Percentiles rank a stretch among this genome's conserved stretches.
phyloP scores from a whole-genome alignment of 2,329 filamentous ascomycete species.

The Metarhizium sp. region DNA sequence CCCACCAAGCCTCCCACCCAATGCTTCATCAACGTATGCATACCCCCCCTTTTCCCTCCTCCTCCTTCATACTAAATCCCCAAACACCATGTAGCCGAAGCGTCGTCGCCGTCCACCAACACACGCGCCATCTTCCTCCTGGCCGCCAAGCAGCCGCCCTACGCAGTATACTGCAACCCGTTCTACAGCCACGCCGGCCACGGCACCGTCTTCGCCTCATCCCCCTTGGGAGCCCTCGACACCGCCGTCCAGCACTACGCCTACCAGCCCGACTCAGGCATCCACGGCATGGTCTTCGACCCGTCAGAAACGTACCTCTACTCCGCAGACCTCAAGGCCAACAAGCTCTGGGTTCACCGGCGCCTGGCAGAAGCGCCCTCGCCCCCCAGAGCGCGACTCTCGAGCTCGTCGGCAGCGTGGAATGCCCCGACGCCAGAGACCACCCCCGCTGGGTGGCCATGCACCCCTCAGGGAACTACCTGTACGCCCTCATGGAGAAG shows the following conservation, averaged over 20 bases:
- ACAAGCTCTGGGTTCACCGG: constrained; percentile 78
- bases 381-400: constrained; percentile 44
- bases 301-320: constrained; percentile 65
- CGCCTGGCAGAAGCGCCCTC: constrained; percentile 37
- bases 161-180: constrained; percentile 79
- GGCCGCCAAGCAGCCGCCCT: constrained; percentile 66
- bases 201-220: constrained; percentile 66
- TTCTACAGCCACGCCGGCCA: constrained; percentile 81
- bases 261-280: constrained; percentile 60
- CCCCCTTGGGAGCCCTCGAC: constrained; percentile 44
- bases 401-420: constrained; percentile 60
- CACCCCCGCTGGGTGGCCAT: constrained; percentile 86
- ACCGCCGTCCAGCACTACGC: constrained; percentile 63
- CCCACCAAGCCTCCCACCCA: constrained; percentile 64
- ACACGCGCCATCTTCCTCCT: constrained; percentile 86
- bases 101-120: constrained; percentile 61
- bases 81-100: constrained; percentile 43
- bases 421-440: constrained; percentile 61
- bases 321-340: constrained; percentile 67
- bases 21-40: constrained; percentile 66
- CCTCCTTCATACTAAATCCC: neutral
- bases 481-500: constrained; percentile 86
- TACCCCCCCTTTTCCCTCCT: constrained; percentile 1
- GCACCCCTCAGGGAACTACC: constrained; percentile 65
- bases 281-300: constrained; percentile 79